Percentiles rank a stretch among this genome's conserved stretches.
phyloP scores from a whole-genome alignment of 176 grass and related monocot genomes.

The Ampelocalamus luodianensis region DNA sequence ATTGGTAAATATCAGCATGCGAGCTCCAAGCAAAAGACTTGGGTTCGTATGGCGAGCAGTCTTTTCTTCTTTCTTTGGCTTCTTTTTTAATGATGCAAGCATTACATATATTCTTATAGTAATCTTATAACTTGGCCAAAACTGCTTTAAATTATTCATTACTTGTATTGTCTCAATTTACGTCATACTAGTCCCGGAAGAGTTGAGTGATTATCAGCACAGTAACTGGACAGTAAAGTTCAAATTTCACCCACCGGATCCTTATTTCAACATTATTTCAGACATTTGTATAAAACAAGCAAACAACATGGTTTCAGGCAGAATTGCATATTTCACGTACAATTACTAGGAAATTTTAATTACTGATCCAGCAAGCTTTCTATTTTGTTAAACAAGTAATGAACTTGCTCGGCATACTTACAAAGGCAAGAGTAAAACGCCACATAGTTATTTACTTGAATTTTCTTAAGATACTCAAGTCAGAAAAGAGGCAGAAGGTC shows the following conservation, averaged over 20 bases:
- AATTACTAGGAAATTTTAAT: background rate
- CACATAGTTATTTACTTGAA: background rate
- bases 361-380: background rate
- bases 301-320: background rate
- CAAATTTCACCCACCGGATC: background rate
- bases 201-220: background rate
- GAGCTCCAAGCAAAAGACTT: background rate
- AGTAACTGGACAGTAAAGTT: background rate
- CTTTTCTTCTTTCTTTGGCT: background rate
- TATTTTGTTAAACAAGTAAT: background rate
- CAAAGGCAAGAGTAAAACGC: background rate
- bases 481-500: background rate
- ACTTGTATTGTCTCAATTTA: background rate
- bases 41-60: background rate
- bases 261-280: background rate
- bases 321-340: background rate
- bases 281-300: background rate
- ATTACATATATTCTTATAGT: background rate
- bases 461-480: slow-evolving; percentile 12
- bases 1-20: background rate
- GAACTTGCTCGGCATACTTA: background rate
- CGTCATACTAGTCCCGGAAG: background rate
- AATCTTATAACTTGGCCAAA: background rate
- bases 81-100: background rate
- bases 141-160: background rate